Base-by-base conservation (phyloP, 352 stramenopile genomes). In the Globisporangium nagaii region DNA sequence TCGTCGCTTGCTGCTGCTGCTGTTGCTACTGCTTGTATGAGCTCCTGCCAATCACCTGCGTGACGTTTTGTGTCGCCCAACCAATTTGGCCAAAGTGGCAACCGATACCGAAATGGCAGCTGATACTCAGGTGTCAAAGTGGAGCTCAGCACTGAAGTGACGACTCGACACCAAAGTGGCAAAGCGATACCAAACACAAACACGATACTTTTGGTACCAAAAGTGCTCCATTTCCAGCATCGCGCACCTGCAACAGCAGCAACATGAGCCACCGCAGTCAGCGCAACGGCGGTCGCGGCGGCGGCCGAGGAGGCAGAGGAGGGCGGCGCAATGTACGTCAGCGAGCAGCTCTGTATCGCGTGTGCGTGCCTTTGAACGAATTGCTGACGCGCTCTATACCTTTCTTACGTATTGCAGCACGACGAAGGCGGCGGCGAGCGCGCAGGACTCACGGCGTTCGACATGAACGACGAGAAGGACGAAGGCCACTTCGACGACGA, bases 391-490 rank as follows among this genome's bases (percentile, higher is more conserved):
- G 17, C 19, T 27, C 10, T 34, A 4, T 44, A 10, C 19, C 5
- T 22, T 6, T 37, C 32, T 27, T 46, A 22, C 13, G 13, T 20
- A 1, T 58, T 31, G 7, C 15, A 40, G 25, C 22, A 45, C 15
- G 39, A 59, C 13, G 27, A 54, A 30, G 63, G 37, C 41, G 50
- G 43, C 30, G 69, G 54, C 41, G 71, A 66, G 41, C 62, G 54
- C 47, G 72, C 65, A 17, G 79, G 75, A 4, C 68, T 92, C 62
- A 94, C 84, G 17, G 62, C 72, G 49, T 94, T 94, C 68, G 71
- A 94, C 51, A 84, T 94, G 74, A 70, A 90, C 27, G 84, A 94
- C 55, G 84, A 94, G 61, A 78, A 88, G 48, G 84, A 94, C 37
- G 84, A 94, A 41, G 84, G 84, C 35, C 74, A 91, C 58, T 94